Conservation (phyloP, 1,284 basidiomycete species). For the Boletellus sp. region DNA sequence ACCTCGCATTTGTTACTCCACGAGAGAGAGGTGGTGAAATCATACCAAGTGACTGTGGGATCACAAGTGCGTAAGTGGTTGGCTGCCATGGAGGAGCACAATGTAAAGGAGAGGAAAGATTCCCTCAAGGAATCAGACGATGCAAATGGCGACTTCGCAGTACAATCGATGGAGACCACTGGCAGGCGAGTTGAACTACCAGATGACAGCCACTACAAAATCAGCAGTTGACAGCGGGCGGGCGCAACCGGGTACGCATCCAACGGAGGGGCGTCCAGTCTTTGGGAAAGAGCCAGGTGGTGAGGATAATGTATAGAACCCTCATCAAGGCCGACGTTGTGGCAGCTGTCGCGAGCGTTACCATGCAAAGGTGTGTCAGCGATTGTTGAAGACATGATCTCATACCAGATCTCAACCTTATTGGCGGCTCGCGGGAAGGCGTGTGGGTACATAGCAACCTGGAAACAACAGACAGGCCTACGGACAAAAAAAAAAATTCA, state of each 20-base stretch:
- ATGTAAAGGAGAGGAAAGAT: constrained; percentile 15
- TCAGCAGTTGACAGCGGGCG: background rate
- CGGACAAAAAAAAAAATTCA: constrained; percentile 18
- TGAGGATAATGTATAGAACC: background rate
- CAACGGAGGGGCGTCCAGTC: background rate
- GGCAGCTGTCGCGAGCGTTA: constrained; percentile 7
- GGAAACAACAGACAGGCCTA: background rate
- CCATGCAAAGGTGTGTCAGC: constrained; percentile 7
- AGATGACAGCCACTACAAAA: background rate
- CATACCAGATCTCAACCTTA: constrained; percentile 8
- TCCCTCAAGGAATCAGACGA: constrained; percentile 6
- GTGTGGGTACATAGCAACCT: constrained; percentile 24
- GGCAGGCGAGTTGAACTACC: too few species aligned
- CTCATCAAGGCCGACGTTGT: background rate
- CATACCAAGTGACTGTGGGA: constrained; percentile 20
- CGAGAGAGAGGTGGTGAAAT: constrained; percentile 25
- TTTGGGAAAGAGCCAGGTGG: background rate
- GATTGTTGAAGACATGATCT: background rate
- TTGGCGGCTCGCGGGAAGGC: background rate
- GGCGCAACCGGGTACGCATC: background rate
- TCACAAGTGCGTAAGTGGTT: constrained; percentile 13
- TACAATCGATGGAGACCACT: background rate
- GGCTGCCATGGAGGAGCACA: constrained; percentile 22
- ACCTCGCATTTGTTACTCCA: constrained; percentile 37
- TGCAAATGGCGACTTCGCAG: background rate